Evolutionary conservation across 2,329 filamentous ascomycete genomes (phyloP), one percentile per base, ranked within the genome.

Genomic region (Aspergillus calidoustus): DNA sequence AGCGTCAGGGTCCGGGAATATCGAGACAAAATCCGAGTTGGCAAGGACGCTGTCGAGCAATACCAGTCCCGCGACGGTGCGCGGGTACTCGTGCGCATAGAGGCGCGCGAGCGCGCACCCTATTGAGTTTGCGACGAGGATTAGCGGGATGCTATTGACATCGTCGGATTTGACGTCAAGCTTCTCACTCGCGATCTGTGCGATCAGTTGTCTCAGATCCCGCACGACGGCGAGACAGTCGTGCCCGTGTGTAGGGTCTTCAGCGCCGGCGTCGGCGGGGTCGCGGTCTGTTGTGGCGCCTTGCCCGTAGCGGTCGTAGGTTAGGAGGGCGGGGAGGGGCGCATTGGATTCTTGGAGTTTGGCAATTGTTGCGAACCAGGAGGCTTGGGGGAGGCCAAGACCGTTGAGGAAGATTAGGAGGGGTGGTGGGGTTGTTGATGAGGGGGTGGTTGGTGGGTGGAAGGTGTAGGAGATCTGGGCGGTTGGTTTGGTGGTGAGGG

Each of bases 221-320:
- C 50, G 22, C 7, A 60, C 23, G 2, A 51, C 48, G 7, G 49
- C 25, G 7, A 55, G 53, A 25, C 54, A 54, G 49, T 63, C 61
- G 41, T 63, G 61, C 19, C 60, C 60, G 46, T 62, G 60, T 0
- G 34, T 28, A 11, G 72, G 71, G 8, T 77, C 68, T 25, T 77
- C 25, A 28, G 79, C 41, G 49, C 69, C 23, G 54, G 69, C 59
- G 46, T 78, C 77, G 3, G 68, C 62, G 0, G 76, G 80, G 53
- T 86, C 83, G 3, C 72, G 70, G n/a, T 84, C 83, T 52, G 69
- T 81, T 66, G 75, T 80, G 73, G 56, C 72, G 9, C 84, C 85
- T 70, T 87, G 85, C 8, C 85, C 85, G 65, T 82, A 87, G 47
- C 86, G 83, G 71, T 87, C 86, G 64, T 87, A 87, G 49, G 80